Base-by-base conservation (phyloP, 192 early-diverging fungal genomes). In the Coemansia biformis region DNA sequence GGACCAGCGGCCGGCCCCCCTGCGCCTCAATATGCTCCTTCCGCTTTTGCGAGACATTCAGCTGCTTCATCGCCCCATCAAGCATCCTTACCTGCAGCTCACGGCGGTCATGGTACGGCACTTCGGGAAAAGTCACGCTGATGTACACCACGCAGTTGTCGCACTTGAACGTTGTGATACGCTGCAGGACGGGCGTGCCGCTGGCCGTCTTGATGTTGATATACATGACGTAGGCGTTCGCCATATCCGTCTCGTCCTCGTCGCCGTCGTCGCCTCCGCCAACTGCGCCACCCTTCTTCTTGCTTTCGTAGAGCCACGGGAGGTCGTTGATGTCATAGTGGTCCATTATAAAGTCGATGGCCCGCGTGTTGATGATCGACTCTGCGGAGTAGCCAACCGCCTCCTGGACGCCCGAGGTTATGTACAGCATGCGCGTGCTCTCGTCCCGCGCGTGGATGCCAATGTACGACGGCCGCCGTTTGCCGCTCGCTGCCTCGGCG, bases 61-160 rank as follows among this genome's bases (percentile, higher is more conserved):
- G 38, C 21, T 29, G 24, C 23, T 46, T 46, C 59, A 63, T 70
- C 0, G 54, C 59, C n/a, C 59, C 59, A 39, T 70, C 66, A 13
- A 70, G 59, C 59, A 53, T 51, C 41, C 58, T 54, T 38, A 70
- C 66, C 43, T 63, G 59, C 8, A 70, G 54, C 50, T 54, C 54
- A 8, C 54, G 45, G 15, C 48, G 38, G 28, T 36, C 34, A 4
- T 41, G 48, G 51, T 48, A 58, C 7, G 66, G 59, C 16, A 54
- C 23, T 15, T 70, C 66, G 14, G 59, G 66, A 16, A 63, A 63
- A 5, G 50, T 59, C 22, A 70, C 22, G 0, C 34, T 46, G 1
- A 70, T 44, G 13, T 61, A 54, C 15, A 68, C 43, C 0, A 68
- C 38, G 46, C 53, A 61, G 46, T 57, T 57, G 31, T 68, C 66